Evolutionary conservation across 2,329 filamentous ascomycete genomes (phyloP).

Genomic region (Aureobasidium sp.): DNA sequence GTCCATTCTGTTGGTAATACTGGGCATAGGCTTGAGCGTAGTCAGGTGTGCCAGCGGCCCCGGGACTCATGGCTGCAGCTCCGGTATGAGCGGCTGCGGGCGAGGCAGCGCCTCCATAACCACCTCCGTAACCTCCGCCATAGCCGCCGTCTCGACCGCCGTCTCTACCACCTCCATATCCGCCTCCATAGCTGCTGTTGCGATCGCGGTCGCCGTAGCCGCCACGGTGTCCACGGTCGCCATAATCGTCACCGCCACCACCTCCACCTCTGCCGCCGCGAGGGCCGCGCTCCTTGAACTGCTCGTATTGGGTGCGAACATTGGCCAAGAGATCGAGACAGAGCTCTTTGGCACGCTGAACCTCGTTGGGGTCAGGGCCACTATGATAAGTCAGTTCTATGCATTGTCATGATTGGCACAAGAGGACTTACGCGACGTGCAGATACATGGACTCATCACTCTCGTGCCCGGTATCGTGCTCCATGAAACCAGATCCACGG

Average conservation of each 20-base stretch:
- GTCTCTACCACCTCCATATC: conserved; percentile 24
- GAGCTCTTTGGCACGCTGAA: conserved; percentile 76
- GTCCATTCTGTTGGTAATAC: conserved; percentile 52
- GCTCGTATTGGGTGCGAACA: conserved; percentile 80
- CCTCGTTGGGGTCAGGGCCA: conserved; percentile 78
- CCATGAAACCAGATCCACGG: conserved; percentile 87
- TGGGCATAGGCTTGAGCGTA: conserved; percentile 75
- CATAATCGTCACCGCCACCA: conserved; percentile 31
- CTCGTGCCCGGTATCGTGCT: conserved; percentile 77
- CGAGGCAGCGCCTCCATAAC: conserved; percentile 14
- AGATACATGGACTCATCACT: conserved; percentile 96
- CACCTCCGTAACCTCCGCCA: conserved; percentile 12
- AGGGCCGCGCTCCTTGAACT: conserved; percentile 66
- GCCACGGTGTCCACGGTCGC: conserved; percentile 30
- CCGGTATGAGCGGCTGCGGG: conserved; percentile 24
- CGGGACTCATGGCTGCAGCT: conserved; percentile 19
- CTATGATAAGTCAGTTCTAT: conserved; percentile 36
- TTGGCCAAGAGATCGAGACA: conserved; percentile 82
- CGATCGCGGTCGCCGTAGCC: conserved; percentile 31
- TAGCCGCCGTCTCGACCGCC: conserved; percentile 15
- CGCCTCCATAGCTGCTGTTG: conserved; percentile 16
- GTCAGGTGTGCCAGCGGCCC: conserved; percentile 37
- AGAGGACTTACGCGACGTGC: conserved; percentile 70
- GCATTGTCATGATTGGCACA: neutral
- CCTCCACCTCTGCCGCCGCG: conserved; percentile 33